Evolutionary conservation across 164 flowering plant genomes (phyloP).

Genomic region (Annona cherimola): DNA sequence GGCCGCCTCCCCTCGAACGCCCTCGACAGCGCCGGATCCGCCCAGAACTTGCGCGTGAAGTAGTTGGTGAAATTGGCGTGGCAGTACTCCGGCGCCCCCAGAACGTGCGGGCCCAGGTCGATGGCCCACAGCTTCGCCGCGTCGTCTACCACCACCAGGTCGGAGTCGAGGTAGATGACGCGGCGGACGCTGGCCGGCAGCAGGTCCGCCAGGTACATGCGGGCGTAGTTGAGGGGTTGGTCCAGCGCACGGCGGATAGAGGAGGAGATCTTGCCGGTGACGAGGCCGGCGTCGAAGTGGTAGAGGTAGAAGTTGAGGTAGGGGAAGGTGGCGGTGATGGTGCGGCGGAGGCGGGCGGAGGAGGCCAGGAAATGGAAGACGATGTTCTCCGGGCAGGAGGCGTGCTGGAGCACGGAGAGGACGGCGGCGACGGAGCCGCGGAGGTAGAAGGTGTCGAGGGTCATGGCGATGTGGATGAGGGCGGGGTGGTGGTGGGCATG

Average conservation of each 20-base stretch:
- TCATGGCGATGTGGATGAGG: conserved; percentile 22
- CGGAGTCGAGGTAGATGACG: conserved; percentile 53
- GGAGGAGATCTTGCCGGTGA: conserved; percentile 43
- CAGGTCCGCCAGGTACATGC: conserved; percentile 49
- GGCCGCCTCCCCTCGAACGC: conserved; percentile 33
- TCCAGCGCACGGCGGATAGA: conserved; percentile 55
- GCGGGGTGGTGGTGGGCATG: conserved; percentile 9
- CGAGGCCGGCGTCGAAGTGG: conserved; percentile 40
- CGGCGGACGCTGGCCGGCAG: conserved; percentile 36
- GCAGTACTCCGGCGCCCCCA: conserved; percentile 62
- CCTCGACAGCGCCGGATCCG: conserved; percentile 18
- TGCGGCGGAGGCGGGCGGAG: conserved; percentile 27
- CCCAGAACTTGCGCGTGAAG: conserved; percentile 48
- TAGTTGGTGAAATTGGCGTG: conserved; percentile 55
- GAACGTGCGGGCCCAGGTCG: conserved; percentile 28
- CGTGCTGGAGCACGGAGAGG: conserved; percentile 49
- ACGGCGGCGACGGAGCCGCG: conserved; percentile 26
- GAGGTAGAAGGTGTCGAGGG: conserved; percentile 20
- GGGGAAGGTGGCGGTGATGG: conserved; percentile 42
- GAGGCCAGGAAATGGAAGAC: conserved; percentile 47
- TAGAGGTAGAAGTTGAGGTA: conserved; percentile 38
- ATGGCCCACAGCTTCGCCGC: conserved; percentile 47
- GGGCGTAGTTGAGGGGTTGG: conserved; percentile 57
- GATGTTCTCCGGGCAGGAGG: conserved; percentile 51
- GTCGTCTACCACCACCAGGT: conserved; percentile 52